These are phyloP conservation scores for Lactarius hatsudake DNA, from an alignment of 768 basidiomycete genomes.

Conservation along the genomic window DNA sequence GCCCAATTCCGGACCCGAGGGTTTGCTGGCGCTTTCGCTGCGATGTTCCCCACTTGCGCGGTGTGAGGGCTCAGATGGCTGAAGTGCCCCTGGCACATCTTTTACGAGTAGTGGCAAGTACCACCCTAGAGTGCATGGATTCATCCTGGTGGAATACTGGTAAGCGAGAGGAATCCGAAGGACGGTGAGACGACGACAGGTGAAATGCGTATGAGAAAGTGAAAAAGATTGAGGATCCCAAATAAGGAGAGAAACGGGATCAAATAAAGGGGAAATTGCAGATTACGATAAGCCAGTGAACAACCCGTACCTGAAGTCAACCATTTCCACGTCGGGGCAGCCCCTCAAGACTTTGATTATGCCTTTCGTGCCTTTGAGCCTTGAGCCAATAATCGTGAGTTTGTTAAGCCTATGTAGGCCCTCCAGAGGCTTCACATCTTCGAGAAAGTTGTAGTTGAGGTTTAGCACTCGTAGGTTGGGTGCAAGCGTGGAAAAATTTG, in stretches of 20 bases:
- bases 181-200: neutral
- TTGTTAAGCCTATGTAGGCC: constrained; percentile 77
- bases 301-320: constrained; percentile 78
- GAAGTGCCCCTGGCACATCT: constrained; percentile 63
- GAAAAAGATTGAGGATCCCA: constrained; percentile 8
- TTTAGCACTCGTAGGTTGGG: constrained; percentile 92
- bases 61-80: constrained; percentile 48
- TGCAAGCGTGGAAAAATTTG: constrained; percentile 55
- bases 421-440: constrained; percentile 62
- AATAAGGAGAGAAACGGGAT: constrained; percentile 6
- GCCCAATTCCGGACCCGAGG: constrained; percentile 27
- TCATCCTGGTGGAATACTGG: constrained; percentile 59
- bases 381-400: constrained; percentile 80
- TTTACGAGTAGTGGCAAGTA: constrained; percentile 85
- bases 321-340: constrained; percentile 79
- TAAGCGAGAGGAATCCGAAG: constrained; percentile 12
- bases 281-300: constrained; percentile 26
- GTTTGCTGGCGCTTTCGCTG: constrained; percentile 30
- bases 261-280: constrained; percentile 13
- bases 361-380: constrained; percentile 70
- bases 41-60: constrained; percentile 25
- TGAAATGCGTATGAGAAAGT: neutral
- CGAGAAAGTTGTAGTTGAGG: constrained; percentile 95
- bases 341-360: constrained; percentile 69
- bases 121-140: constrained; percentile 94